These are phyloP conservation scores for Aspergillus sparsus DNA, from an alignment of 495 filamentous ascomycete species.

Conservation along the genomic window DNA sequence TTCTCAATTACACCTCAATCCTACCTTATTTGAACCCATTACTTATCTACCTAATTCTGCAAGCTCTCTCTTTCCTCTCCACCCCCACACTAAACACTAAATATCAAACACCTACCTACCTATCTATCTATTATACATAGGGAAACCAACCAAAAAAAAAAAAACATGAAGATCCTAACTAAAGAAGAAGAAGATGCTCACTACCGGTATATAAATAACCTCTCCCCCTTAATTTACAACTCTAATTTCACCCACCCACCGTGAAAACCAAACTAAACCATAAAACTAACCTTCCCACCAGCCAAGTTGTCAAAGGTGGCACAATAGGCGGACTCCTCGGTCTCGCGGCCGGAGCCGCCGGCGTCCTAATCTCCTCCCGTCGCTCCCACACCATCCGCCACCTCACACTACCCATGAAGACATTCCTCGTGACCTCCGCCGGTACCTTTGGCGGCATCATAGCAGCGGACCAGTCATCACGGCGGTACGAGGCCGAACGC, in stretches of 20 bases:
- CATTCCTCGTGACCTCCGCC: slow-evolving; percentile 82
- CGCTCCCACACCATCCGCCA: slow-evolving; percentile 73
- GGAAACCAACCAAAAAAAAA: slow-evolving; percentile 28
- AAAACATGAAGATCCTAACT: slow-evolving; percentile 85
- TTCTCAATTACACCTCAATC: no score
- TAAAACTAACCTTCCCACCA: slow-evolving; percentile 28
- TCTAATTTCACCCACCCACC: neutral
- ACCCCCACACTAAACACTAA: no score
- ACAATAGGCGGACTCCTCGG: slow-evolving; percentile 67
- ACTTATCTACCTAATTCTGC: no score
- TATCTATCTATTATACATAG: slow-evolving; percentile 14
- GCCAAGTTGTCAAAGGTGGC: slow-evolving; percentile 77
- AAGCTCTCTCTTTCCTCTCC: no score
- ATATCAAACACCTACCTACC: no score
- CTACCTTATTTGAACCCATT: no score
- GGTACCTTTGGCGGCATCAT: slow-evolving; percentile 86
- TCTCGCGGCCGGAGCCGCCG: slow-evolving; percentile 60
- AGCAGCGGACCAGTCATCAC: slow-evolving; percentile 76
- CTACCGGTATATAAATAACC: slow-evolving; percentile 51
- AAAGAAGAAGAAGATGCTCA: slow-evolving; percentile 82
- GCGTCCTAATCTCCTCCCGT: slow-evolving; percentile 59
- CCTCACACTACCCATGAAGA: slow-evolving; percentile 83
- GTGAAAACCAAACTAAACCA: slow-evolving; percentile 21
- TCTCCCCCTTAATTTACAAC: neutral
- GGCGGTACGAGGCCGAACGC: slow-evolving; percentile 67